Percentiles rank a stretch among this genome's conserved stretches.
phyloP scores from a whole-genome alignment of 2,329 filamentous ascomycete species.

The Neophaeococcomyces mojaviensis region DNA sequence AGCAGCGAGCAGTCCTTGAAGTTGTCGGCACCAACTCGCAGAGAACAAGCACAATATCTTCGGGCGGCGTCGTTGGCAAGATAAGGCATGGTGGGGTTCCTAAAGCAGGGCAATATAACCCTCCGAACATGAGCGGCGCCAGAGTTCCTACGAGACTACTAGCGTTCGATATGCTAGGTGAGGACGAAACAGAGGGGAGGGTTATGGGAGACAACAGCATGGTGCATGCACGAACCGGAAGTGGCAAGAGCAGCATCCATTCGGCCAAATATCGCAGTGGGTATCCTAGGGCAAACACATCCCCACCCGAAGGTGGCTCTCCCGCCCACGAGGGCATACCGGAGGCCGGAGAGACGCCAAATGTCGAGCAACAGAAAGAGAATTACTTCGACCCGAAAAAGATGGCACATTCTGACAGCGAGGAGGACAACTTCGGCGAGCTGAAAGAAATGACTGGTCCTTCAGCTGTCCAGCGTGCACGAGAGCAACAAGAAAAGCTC shows the following conservation, averaged over 20 bases:
- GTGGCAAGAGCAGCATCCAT: slow-evolving; percentile 51
- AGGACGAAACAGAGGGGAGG: slow-evolving; percentile 61
- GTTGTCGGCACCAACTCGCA: slow-evolving; percentile 47
- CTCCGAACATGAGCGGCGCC: slow-evolving; percentile 65
- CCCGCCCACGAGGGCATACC: slow-evolving; percentile 30
- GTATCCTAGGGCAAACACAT: slow-evolving; percentile 34
- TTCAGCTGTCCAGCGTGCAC: slow-evolving; percentile 31
- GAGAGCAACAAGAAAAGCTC: slow-evolving; percentile 33
- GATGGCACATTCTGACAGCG: slow-evolving; percentile 31
- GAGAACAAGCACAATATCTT: slow-evolving; percentile 57
- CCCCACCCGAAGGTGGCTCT: slow-evolving; percentile 35
- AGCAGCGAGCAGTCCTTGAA: slow-evolving; percentile 76
- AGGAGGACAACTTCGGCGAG: slow-evolving; percentile 49
- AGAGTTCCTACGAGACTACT: slow-evolving; percentile 87
- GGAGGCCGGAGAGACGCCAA: slow-evolving; percentile 34
- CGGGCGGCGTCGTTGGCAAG: slow-evolving; percentile 56
- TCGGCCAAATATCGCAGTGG: slow-evolving; percentile 40
- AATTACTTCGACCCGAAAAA: slow-evolving; percentile 26
- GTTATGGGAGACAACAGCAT: slow-evolving; percentile 26
- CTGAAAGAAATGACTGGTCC: slow-evolving; percentile 45
- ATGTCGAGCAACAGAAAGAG: slow-evolving; percentile 23
- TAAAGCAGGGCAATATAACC: slow-evolving; percentile 69
- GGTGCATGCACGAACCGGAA: slow-evolving; percentile 48
- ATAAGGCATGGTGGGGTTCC: slow-evolving; percentile 81
- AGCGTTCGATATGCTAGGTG: slow-evolving; percentile 90